Evolutionary conservation across 192 early-diverging fungal species (phyloP), one percentile per base, ranked within the genome.

Genomic region (Geosiphon pyriformis): DNA sequence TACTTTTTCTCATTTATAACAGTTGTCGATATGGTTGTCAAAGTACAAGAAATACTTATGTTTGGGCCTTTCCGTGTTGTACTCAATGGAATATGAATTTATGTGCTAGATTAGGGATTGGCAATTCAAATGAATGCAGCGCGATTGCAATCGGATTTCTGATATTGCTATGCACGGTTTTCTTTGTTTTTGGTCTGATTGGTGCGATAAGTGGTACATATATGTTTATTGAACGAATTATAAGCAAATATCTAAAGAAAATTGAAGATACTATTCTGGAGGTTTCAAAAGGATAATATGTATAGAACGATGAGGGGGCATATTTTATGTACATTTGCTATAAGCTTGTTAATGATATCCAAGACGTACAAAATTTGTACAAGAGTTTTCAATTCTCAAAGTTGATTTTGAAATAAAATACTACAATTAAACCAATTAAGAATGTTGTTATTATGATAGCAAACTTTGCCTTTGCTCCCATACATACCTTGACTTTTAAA

Each of bases 141-240:
- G 26, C 11, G 10, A 30, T 29, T 57, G 26, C 26, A 30, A 6
- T 7, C 31, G 10, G 27, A 30, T 0, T 26, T 33, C 0, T 18
- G 7, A 0, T 57, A 29, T n/a, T 31, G n/a, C 1, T 57, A 6
- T 17, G 8, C n/a, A 17, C 23, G 0, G 2, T 57, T 33, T 17
- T 30, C 2, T 57, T 26, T 18, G n/a, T 57, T 12, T 10, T 57
- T 1, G 29, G 55, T 4, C 18, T 33, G 10, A 0, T n/a, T 57
- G 27, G 55, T 30, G 23, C 55, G 0, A n/a, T 33, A 57, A 57
- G 25, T 57, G 55, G 26, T 10, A n/a, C 31, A 18, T 57, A 57
- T 57, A 4, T 57, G 31, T 57, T 57, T 6, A 17, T 57, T 29
- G 26, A 57, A 57, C 25, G 30, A 30, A 18, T 33, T 57, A 57